A percentile compares a stretch with the other conserved stretches of the same genome.
Evolutionary conservation across 257 asterid species (phyloP).

Genomic region (Solanum rostratum): DNA sequence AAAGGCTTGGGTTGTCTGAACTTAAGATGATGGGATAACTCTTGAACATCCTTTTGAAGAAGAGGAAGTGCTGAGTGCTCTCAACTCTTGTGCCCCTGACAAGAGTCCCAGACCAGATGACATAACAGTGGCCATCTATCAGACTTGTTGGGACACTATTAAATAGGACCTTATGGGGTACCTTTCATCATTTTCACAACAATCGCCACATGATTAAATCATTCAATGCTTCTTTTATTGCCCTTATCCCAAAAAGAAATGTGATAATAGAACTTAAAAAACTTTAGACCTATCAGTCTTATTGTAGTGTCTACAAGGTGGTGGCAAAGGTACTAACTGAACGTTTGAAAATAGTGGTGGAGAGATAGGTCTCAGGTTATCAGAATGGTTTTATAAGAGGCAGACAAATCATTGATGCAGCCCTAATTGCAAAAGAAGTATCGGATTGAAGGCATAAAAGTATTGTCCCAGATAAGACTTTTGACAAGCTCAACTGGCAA

Average conservation of each 20-base stretch:
- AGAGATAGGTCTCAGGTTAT: not conserved
- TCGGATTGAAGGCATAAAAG: not conserved
- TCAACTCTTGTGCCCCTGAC: not conserved
- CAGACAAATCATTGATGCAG: not conserved
- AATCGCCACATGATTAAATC: not conserved
- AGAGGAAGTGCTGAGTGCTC: too few species aligned
- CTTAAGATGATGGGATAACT: too few species aligned
- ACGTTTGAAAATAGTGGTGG: not conserved
- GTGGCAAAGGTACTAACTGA: not conserved
- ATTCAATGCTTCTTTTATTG: not conserved
- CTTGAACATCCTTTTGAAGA: too few species aligned
- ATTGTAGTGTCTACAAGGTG: not conserved
- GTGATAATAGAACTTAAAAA: not conserved
- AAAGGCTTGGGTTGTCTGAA: too few species aligned
- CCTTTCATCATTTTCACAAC: not conserved
- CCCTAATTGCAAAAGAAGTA: not conserved
- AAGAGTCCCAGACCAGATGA: not conserved
- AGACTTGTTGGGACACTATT: not conserved
- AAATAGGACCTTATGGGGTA: too few species aligned
- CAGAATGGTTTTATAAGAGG: not conserved
- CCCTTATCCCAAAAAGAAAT: not conserved
- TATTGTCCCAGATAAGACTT: not conserved
- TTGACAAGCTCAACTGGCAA: not conserved
- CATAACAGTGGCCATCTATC: not conserved
- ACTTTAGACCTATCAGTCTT: not conserved